These are phyloP conservation scores for Chaetomium strumarium DNA, from an alignment of 2,329 filamentous ascomycete species.

Conservation along the genomic window DNA sequence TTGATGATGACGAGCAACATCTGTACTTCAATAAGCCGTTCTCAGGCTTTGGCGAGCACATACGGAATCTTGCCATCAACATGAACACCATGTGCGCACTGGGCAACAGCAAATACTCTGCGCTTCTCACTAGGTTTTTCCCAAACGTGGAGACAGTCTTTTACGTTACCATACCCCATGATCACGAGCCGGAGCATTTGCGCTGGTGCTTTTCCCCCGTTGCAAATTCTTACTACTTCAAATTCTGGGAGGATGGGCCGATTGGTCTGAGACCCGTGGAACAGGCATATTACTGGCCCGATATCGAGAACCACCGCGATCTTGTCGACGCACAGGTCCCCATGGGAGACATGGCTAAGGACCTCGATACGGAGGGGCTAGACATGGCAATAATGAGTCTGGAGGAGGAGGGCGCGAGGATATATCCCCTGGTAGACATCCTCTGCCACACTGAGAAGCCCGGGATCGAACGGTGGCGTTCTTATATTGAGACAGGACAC, in stretches of 20 bases:
- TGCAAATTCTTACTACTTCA: slow-evolving; percentile 20
- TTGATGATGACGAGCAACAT: no score
- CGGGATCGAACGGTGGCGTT: no score
- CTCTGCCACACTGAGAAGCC: no score
- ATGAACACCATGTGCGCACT: no score
- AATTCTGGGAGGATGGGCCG: slow-evolving; percentile 18
- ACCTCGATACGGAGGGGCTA: neutral
- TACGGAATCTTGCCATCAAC: slow-evolving; percentile 24
- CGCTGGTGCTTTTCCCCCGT: slow-evolving; percentile 26
- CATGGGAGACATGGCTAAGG: neutral
- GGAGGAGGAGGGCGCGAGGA: no score
- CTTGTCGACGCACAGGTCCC: slow-evolving; percentile 8
- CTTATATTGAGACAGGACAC: no score
- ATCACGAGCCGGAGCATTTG: neutral
- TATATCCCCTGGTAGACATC: no score
- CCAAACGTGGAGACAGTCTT: slow-evolving; percentile 20
- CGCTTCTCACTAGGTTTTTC: slow-evolving; percentile 2
- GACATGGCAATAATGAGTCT: no score
- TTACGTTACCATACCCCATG: slow-evolving; percentile 2
- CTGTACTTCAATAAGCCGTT: no score
- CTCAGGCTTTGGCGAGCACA: slow-evolving; percentile 13
- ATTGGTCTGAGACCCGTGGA: slow-evolving; percentile 21
- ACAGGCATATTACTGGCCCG: slow-evolving; percentile 29
- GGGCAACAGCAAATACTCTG: slow-evolving; percentile 1
- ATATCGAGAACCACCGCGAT: slow-evolving; percentile 15